Percentiles rank a stretch among this genome's conserved stretches.
These are phyloP conservation scores for Gynandropsis gynandra DNA, from an alignment of 345 rosid species.

Conservation along the genomic window DNA sequence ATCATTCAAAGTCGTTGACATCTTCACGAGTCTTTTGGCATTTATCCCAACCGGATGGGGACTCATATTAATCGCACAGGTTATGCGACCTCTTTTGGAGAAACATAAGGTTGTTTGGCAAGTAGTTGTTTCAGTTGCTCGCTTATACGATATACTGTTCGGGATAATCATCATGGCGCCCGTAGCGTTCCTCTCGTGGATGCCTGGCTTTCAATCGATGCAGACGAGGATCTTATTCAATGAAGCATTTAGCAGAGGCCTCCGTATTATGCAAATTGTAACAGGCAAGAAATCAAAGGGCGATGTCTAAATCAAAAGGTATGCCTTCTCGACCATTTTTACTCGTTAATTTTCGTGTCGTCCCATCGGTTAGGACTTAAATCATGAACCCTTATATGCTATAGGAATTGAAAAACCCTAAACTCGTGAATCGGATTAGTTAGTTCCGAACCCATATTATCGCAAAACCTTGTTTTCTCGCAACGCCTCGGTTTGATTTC, in stretches of 20 bases:
- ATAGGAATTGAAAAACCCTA: no score
- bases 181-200: conserved; percentile 74
- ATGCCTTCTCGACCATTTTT: not conserved
- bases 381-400: no score
- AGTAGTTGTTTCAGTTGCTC: conserved; percentile 71
- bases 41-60: conserved; percentile 96
- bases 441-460: no score
- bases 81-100: conserved; percentile 39
- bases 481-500: no score
- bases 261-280: conserved; percentile 71
- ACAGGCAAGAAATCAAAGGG: conserved; percentile 59
- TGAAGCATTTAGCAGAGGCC: conserved; percentile 87
- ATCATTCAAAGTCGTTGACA: conserved; percentile 37
- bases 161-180: conserved; percentile 73
- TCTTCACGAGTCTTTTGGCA: conserved; percentile 67
- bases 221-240: conserved; percentile 86
- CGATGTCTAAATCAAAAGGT: conserved; percentile 21
- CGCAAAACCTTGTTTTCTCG: no score
- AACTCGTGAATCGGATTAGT: no score
- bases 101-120: conserved; percentile 49
- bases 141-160: conserved; percentile 70
- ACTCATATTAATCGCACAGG: conserved; percentile 62
- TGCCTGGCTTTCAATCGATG: conserved; percentile 87
- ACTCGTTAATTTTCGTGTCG: no score
- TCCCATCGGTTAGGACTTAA: no score